Evolutionary conservation across 2,329 filamentous ascomycete species (phyloP), one percentile per base, ranked within the genome.

Genomic region (Drechmeria coniospora): DNA sequence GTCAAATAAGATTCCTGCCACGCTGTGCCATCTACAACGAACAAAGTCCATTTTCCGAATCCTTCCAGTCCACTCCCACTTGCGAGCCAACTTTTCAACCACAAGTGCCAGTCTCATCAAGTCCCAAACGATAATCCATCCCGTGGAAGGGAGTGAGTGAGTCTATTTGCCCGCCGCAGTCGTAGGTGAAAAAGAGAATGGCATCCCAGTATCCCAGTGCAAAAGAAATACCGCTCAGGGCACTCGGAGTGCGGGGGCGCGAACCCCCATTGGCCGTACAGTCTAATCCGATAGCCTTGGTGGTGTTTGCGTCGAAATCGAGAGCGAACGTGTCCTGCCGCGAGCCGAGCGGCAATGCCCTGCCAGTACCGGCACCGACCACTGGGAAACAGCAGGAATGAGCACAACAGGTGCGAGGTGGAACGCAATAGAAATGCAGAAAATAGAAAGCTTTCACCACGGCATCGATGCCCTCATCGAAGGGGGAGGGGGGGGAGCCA

Each of bases 251-350:
- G 25, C 25, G 28, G 27, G 31, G 27, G 27, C 27, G 49, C 41
- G 49, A 53, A 51, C 51, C 51, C 43, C 42, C 36, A 41, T 45
- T 43, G 40, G 46, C 50, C 47, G 38, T 50, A 45, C 45, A 51
- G 32, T 46, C 49, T 54, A 49, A n/a, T n/a, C n/a, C n/a, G 50
- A 52, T 48, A 37, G 43, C 37, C 41, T 39, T 41, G 40, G 44
- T 42, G 38, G 37, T 35, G 42, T 38, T 35, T 35, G 34, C 25
- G 29, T 15, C 21, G 34, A 33, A 37, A 36, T 30, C 31, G 34
- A 33, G n/a, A 39, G 28, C 35, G 25, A 30, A 27, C 27, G 25
- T 37, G n/a, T n/a, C n/a, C n/a, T n/a, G n/a, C n/a, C n/a, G n/a
- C n/a, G n/a, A n/a, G n/a, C n/a, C n/a, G n/a, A n/a, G n/a, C n/a